Evolutionary conservation across 1,139 yeast genomes (phyloP).

Genomic region (Saccharomycopsis hybrid): DNA sequence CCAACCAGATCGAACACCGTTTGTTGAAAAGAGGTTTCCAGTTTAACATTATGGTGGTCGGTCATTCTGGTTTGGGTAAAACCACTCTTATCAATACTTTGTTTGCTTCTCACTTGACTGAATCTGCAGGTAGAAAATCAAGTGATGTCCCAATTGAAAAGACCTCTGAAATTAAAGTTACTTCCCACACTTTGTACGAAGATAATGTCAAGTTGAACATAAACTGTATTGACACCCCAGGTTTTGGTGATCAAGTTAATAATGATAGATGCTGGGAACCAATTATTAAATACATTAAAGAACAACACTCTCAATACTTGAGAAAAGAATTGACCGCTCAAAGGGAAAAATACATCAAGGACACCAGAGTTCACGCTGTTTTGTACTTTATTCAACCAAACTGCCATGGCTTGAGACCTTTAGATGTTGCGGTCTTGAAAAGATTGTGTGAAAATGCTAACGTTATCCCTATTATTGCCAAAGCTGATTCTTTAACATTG

Average conservation of each 20-base stretch:
- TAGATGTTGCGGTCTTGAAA: constrained; percentile 79
- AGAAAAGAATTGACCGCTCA: constrained; percentile 96
- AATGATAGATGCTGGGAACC: constrained; percentile 98
- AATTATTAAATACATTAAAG: constrained; percentile 88
- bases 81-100: constrained; percentile 86
- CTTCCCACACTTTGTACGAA: constrained; percentile 66
- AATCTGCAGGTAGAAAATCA: constrained; percentile 61
- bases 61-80: constrained; percentile 89
- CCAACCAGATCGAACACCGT: constrained; percentile 90
- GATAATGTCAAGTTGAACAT: constrained; percentile 81
- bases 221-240: constrained; percentile 93
- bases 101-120: constrained; percentile 75
- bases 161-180: constrained; percentile 81
- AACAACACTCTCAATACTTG: constrained; percentile 88
- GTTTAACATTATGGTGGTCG: constrained; percentile 91
- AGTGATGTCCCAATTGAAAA: constrained; percentile 71
- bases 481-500: constrained; percentile 81
- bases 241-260: constrained; percentile 94
- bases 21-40: constrained; percentile 90
- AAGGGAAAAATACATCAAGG: constrained; percentile 76
- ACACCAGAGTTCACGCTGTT: constrained; percentile 93
- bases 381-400: constrained; percentile 89
- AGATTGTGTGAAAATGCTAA: constrained; percentile 87
- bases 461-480: constrained; percentile 93
- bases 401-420: constrained; percentile 68